phyloP scores from a whole-genome alignment of 352 stramenopile species.

The Pythium chondricola region DNA sequence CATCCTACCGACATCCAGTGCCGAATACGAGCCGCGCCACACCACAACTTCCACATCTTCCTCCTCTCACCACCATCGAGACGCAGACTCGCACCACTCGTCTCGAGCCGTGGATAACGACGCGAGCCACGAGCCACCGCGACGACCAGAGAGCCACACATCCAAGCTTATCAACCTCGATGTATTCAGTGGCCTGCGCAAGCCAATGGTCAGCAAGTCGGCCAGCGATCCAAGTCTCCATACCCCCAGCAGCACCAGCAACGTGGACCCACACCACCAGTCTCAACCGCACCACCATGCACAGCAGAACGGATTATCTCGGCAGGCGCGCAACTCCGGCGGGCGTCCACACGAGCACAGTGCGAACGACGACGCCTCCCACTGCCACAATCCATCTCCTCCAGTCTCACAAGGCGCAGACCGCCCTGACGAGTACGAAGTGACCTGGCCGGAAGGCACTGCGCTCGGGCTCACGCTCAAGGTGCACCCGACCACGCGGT shows the following conservation, averaged over 20 bases:
- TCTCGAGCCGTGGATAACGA: neutral
- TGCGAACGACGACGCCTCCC: constrained; percentile 1
- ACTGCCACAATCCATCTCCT: constrained; percentile 1
- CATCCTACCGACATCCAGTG: constrained; percentile 3
- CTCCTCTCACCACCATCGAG: neutral
- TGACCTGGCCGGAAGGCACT: constrained; percentile 34
- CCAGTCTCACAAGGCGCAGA: neutral
- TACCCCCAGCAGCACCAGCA: neutral
- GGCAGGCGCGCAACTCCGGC: constrained; percentile 11
- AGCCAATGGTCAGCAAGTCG: constrained; percentile 10
- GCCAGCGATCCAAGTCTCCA: constrained; percentile 10
- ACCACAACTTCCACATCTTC: constrained; percentile 11
- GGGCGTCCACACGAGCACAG: constrained; percentile 6
- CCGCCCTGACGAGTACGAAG: constrained; percentile 32
- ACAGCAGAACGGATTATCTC: neutral
- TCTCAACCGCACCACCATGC: neutral
- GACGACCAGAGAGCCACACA: constrained; percentile 1
- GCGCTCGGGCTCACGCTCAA: constrained; percentile 33
- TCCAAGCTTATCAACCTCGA: constrained; percentile 26
- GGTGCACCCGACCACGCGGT: constrained; percentile 33
- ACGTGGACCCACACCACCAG: neutral
- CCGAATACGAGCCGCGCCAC: constrained; percentile 7
- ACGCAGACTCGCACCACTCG: neutral
- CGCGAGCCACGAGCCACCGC: neutral
- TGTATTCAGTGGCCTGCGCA: constrained; percentile 13